Evolutionary conservation across 345 rosid species (phyloP), one percentile per base, ranked within the genome.

Genomic region (Noccaea bulbosa): DNA sequence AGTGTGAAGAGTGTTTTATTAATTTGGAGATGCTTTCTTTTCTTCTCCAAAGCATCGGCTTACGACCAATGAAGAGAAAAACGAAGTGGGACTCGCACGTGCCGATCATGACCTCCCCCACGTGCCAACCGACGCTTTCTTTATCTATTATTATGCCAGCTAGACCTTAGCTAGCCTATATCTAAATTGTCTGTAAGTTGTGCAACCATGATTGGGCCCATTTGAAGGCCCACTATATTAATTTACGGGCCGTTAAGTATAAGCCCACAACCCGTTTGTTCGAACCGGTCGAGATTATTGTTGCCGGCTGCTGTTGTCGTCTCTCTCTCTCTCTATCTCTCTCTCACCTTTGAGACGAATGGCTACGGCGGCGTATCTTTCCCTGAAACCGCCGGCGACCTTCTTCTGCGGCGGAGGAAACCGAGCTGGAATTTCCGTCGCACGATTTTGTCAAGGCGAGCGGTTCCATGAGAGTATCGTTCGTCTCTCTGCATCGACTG

Each of bases 401-500:
- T 62, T 69, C 40, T 47, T 55, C 22, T 4, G 2, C 61, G 45
- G 66, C 27, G 66, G 60, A 8, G 66, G 60, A 8, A 49, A 53
- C 0, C 65, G 51, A 0, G 11, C 32, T 54, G 22, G 43, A 34
- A 34, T 43, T 35, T 33, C 43, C 4, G 43, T 67, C 10, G 44
- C 34, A 11, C 9, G 43, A 48, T 12, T n/a, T 62, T 63, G 66
- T 45, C 44, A 45, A 33, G 34, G 39, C 4, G 58, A 69, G 4
- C 16, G 4, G 37, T 40, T 62, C 12, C 61, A 32, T 22, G 72
- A 78, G 40, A 65, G 58, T 16, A 62, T 77, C 11, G 44, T 77
- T 65, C 70, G 77, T n/a, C 53, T 77, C 58, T 80, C 86, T 32
- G 80, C 86, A 17, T 83, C 94, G 35, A 76, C 83, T 12, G 47